Evolutionary conservation across 371 early-diverging fungal species (phyloP).

Genomic region (Circinella minor): DNA sequence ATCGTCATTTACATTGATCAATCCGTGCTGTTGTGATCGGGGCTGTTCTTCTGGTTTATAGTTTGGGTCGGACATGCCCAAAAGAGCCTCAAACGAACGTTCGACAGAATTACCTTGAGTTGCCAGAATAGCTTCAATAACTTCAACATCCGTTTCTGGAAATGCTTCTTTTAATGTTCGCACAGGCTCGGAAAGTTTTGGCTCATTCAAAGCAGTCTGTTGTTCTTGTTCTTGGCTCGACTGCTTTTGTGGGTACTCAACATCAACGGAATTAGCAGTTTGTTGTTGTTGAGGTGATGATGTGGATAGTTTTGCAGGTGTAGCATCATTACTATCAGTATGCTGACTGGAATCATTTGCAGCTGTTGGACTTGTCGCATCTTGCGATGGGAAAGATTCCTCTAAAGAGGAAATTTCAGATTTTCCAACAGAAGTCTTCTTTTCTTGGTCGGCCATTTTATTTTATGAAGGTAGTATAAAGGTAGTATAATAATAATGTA

Average conservation of each 20-base stretch:
- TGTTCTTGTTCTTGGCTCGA: conserved; percentile 7
- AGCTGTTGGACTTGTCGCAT: background rate
- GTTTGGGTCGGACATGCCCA: conserved; percentile 52
- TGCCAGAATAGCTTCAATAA: conserved; percentile 51
- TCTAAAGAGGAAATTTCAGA: background rate
- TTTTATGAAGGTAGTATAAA: background rate
- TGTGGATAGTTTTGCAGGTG: background rate
- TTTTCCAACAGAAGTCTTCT: background rate
- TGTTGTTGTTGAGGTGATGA: background rate
- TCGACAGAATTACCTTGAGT: conserved; percentile 41
- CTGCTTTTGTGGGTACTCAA: conserved; percentile 2
- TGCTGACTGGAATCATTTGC: background rate
- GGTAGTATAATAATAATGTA: background rate
- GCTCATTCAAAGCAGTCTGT: background rate
- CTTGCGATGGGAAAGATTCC: background rate
- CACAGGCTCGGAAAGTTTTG: conserved; percentile 15
- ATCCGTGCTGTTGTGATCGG: conserved; percentile 17
- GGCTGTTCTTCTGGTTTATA: conserved; percentile 31
- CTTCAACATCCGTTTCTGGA: conserved; percentile 47
- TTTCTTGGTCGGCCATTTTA: conserved; percentile 12
- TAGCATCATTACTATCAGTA: background rate
- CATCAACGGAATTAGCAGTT: background rate
- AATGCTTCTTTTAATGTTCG: conserved; percentile 53
- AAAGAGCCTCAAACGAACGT: conserved; percentile 41
- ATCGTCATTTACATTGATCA: conserved; percentile 13